A percentile compares a stretch with the other conserved stretches of the same genome.
Evolutionary conservation across 495 filamentous ascomycete species (phyloP).

Genomic region (Ramalina peruviana): DNA sequence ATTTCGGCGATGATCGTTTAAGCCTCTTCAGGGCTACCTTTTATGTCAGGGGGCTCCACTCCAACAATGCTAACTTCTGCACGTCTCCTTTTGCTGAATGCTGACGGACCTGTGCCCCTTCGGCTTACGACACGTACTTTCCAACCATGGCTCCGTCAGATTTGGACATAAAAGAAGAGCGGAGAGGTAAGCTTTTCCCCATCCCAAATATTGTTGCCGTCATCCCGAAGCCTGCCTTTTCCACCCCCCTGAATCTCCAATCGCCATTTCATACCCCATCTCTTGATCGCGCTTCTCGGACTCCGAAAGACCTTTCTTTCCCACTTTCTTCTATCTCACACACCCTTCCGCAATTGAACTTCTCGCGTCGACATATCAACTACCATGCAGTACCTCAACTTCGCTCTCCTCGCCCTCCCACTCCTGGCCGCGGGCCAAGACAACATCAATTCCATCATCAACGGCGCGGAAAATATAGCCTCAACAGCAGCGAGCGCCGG

Average conservation of each 20-base stretch:
- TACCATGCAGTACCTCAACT: not conserved
- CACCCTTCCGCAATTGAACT: not conserved
- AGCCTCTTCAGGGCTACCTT: too few species aligned
- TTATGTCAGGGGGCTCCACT: too few species aligned
- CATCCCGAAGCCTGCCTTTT: too few species aligned
- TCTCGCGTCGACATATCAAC: not conserved
- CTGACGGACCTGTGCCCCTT: too few species aligned
- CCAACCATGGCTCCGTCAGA: too few species aligned
- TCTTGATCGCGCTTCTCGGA: not conserved
- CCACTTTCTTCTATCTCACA: not conserved
- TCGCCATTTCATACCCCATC: not conserved
- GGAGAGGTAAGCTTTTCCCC: too few species aligned
- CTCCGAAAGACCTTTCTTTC: not conserved
- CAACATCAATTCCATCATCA: not conserved
- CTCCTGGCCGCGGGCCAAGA: slow-evolving; percentile 1
- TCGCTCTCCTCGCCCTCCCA: not conserved
- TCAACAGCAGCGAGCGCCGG: not conserved
- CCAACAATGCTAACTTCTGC: too few species aligned
- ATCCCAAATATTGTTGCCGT: too few species aligned
- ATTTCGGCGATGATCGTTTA: too few species aligned
- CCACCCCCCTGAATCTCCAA: not conserved
- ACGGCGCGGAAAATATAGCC: not conserved
- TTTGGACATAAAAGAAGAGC: too few species aligned
- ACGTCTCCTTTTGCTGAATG: too few species aligned
- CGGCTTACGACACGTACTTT: too few species aligned